Percentiles rank a stretch among this genome's conserved stretches.
phyloP scores from a whole-genome alignment of 1,284 basidiomycete species.

The Ganoderma lingzhi region DNA sequence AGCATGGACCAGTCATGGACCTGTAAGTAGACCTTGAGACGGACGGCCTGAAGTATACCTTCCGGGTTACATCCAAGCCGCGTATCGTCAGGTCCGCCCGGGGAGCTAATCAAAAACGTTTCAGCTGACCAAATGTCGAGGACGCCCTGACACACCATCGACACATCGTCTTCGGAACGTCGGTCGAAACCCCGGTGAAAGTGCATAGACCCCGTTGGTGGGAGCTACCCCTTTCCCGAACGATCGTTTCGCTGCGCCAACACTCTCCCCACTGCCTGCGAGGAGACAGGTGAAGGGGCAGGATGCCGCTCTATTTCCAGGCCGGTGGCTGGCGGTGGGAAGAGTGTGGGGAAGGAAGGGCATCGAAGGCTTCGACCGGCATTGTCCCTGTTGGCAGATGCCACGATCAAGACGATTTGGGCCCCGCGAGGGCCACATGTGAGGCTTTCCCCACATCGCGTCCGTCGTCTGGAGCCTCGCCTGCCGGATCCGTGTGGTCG shows the following conservation, averaged over 20 bases:
- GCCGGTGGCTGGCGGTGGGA: conserved; percentile 10
- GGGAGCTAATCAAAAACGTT: not conserved
- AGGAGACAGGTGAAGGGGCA: not conserved
- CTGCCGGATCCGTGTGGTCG: conserved; percentile 12
- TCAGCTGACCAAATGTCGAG: conserved; percentile 27
- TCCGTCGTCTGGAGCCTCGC: conserved; percentile 4
- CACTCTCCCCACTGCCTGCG: not conserved
- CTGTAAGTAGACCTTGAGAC: not conserved
- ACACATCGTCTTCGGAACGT: conserved; percentile 29
- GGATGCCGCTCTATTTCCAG: not conserved
- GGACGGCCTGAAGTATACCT: not conserved
- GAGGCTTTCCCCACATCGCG: conserved; percentile 21
- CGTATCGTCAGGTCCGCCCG: not conserved
- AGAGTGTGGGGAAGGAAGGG: conserved; percentile 8
- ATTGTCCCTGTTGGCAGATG: conserved; percentile 10
- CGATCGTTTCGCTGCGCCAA: not conserved
- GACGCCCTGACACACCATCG: conserved; percentile 28
- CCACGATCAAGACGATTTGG: conserved; percentile 14
- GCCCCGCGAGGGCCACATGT: conserved; percentile 7
- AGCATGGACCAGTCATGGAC: not conserved
- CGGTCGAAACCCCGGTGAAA: conserved; percentile 19
- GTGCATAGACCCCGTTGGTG: conserved; percentile 3
- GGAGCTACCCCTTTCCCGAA: not conserved
- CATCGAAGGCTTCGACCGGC: conserved; percentile 2
- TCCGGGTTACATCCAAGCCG: not conserved